Evolutionary conservation across 2,329 filamentous ascomycete genomes (phyloP), one percentile per base, ranked within the genome.

Genomic region (Biscogniauxia sp.): DNA sequence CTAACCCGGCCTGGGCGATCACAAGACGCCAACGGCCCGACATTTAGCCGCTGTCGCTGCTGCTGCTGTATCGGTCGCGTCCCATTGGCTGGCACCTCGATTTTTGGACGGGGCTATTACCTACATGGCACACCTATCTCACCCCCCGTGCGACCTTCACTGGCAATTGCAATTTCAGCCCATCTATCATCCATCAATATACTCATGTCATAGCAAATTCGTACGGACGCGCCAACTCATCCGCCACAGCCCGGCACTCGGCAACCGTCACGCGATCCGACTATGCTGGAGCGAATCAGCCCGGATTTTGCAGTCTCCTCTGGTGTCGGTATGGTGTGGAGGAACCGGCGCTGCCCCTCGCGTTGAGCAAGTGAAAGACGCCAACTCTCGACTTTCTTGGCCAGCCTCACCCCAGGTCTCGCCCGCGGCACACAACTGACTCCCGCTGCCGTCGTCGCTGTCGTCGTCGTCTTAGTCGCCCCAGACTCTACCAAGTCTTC

Each of bases 111-210:
- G 23, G 23, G 23, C 23, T 23, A 32, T 7, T 32, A 32, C 28
- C 28, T 32, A 32, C 28, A 64, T n/a, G n/a, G n/a, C n/a, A n/a
- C n/a, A n/a, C n/a, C n/a, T n/a, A n/a, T 66, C 63, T 67, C 64
- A 66, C 62, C 51, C n/a, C 62, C 57, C 64, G 66, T 66, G 62
- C 64, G 64, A 67, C 64, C 63, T 67, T 62, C 65, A 23, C 23
- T 23, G 23, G 5, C 23, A 23, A 23, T 23, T 23, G 23, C 23
- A 64, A 61, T 66, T 65, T 66, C 64, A 64, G 65, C 61, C 62
- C 65, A 51, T 19, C 37, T 5, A 49, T 20, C 20, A n/a, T 20
- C 28, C 20, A 58, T 67, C 53, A 20, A 37, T 52, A 57, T 53
- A 62, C 60, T 57, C 58, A 13, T 32, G 28, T 13, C 28, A 45